These are phyloP conservation scores for Ganoderma boninense DNA, from an alignment of 1,284 basidiomycete species.

Conservation along the genomic window DNA sequence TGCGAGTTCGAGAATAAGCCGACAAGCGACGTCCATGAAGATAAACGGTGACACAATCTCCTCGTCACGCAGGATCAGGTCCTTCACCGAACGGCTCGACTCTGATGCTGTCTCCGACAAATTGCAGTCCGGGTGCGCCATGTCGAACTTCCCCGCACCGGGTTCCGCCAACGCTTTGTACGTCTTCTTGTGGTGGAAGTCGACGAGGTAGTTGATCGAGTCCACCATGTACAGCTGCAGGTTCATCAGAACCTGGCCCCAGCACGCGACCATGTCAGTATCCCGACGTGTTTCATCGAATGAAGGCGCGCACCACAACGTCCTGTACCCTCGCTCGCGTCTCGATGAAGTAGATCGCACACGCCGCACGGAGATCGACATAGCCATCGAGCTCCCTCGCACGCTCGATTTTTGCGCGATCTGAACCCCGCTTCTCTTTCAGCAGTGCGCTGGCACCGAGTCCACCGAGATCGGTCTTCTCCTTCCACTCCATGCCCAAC, in stretches of 20 bases:
- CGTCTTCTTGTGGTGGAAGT: conserved; percentile 97
- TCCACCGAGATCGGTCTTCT: conserved; percentile 78
- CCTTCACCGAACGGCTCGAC: conserved; percentile 57
- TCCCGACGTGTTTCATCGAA: conserved; percentile 5
- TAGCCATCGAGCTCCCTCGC: conserved; percentile 69
- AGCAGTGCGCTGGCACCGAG: conserved; percentile 56
- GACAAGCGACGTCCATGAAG: conserved; percentile 95
- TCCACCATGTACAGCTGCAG: conserved; percentile 97
- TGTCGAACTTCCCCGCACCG: conserved; percentile 74
- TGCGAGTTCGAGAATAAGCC: conserved; percentile 81
- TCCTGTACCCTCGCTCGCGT: conserved; percentile 90
- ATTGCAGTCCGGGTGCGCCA: conserved; percentile 59
- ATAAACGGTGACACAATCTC: conserved; percentile 93
- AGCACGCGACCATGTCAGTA: not conserved
- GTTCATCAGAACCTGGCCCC: conserved; percentile 89
- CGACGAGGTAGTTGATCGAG: conserved; percentile 95
- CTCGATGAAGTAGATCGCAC: conserved; percentile 92
- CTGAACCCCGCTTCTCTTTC: conserved; percentile 33
- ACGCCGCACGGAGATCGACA: conserved; percentile 74
- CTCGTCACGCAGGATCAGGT: conserved; percentile 64
- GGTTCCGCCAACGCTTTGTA: conserved; percentile 73
- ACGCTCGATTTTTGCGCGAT: conserved; percentile 64
- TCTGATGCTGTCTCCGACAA: conserved; percentile 59
- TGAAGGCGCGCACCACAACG: conserved; percentile 75
- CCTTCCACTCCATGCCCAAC: conserved; percentile 98